Base-by-base conservation (phyloP, 768 basidiomycete genomes). In the Candolleomyces eurysporus region DNA sequence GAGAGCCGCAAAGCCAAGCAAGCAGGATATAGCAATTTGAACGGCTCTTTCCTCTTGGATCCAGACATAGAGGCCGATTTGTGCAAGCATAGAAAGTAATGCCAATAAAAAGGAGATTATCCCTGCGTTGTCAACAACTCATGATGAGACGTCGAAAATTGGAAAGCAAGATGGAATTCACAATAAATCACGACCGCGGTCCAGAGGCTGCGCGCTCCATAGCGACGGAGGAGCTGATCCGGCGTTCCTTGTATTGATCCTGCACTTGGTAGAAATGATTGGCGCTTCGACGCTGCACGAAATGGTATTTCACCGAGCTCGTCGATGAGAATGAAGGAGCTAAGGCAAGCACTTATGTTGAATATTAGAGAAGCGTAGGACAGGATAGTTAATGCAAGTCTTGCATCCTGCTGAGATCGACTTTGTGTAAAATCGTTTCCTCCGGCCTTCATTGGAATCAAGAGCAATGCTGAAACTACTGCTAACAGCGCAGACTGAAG, bases 251-350 rank as follows among this genome's bases (percentile, higher is more conserved):
- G 51, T 2, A 63, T 61, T 42, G 56, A 13, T 8, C 49, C 49
- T 11, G 21, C 30, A 30, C n/a, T 51, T 22, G 49, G 49, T 22
- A 51, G 49, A 17, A 30, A 51, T 9, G 49, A 30, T 5, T 22
- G 13, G 19, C 49, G 49, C 49, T 30, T 21, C 9, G 17, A 22
- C 16, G 67, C 63, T 5, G 70, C 66, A 5, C 64, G 61, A 54
- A 62, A 69, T 1, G 68, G 61, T 11, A 71, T 43, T 42, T 69
- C 67, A 32, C 68, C 68, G 5, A 71, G 64, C 1, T 65, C 63
- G 56, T 71, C 67, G 6, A 71, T 55, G 16, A 71, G 60, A 7
- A 69, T 62, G 49, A 71, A 67, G 57, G 63, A 66, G 46, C 67
- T 71, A 48, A 65, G 61, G 30, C 63, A 67, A 19, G 65, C 64